Evolutionary conservation across 495 filamentous ascomycete genomes (phyloP), one percentile per base, ranked within the genome.

Genomic region (Jackrogersella minutella): DNA sequence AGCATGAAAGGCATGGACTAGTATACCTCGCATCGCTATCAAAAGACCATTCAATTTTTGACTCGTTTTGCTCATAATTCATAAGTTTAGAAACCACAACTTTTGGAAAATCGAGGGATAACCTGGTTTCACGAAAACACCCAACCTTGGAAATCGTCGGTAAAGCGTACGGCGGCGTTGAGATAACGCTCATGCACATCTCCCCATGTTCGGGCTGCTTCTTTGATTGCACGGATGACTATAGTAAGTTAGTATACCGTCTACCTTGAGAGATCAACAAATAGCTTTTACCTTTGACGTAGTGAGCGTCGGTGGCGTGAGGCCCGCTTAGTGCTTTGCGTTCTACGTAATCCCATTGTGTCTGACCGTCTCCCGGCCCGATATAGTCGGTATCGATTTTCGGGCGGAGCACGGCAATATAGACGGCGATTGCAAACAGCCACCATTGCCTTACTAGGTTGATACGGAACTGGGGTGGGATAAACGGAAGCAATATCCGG

Each of bases 371-470:
- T 46, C 83, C 85, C 0, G 85, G 79, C 14, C 74, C 76, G 46
- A 97, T 85, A 11, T 82, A 73, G 54, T 89, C 87, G 11, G 88
- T 79, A 17, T 88, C 78, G 26, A 97, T 85, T 51, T 84, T 79
- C 1, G 92, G 93, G 11, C 93, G 81, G 13, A 91, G 69, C 73
- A 91, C 89, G 0, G 86, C 79, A 26, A 95, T 86, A 64, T 96
- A 98, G 1, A 93, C 85, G 0, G 88, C 81, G 26, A 97, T 71
- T 0, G 89, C 87, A 37, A 96, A 82, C 3, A 98, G 77, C 93
- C 92, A 97, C 91, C 96, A 97, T 71, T 94, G 89, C 14, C 87
- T 82, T 6, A 96, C 84, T 14, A 98, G 77, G 14, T 79, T 79
- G 34, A 92, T 71, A 62, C 95, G 93, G 60, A 86, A 91, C 68